Evolutionary conservation across 2,329 filamentous ascomycete genomes (phyloP).

Genomic region (Mollisia scopiformis): DNA sequence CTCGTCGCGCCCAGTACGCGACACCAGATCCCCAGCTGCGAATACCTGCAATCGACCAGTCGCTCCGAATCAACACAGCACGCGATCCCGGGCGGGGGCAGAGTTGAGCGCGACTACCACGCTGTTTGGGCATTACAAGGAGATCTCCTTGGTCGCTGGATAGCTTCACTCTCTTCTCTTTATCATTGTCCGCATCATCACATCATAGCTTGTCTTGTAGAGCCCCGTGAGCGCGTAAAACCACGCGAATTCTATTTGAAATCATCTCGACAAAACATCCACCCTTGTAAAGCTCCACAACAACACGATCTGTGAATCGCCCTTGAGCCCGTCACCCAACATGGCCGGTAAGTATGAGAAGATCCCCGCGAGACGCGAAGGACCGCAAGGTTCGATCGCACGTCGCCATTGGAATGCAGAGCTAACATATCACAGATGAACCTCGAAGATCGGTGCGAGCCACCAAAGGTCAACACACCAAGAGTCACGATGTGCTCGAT

Average conservation of each 20-base stretch:
- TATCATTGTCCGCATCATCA: conserved; percentile 15
- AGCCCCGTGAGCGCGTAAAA: conserved; percentile 37
- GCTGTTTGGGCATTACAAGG: conserved; percentile 11
- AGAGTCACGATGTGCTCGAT: conserved; percentile 80
- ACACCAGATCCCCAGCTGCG: conserved; percentile 2
- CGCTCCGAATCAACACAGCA: background rate
- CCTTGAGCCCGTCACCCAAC: conserved; percentile 20
- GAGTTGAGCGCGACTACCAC: conserved; percentile 19
- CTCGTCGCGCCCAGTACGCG: conserved; percentile 8
- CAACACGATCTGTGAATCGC: conserved; percentile 29
- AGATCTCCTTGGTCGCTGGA: conserved; percentile 18
- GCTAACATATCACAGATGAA: conserved; percentile 60
- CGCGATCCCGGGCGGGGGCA: conserved; percentile 18
- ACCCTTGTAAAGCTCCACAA: conserved; percentile 32
- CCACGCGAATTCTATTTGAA: conserved; percentile 34
- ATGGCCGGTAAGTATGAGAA: conserved; percentile 63
- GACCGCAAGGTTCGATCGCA: conserved; percentile 1
- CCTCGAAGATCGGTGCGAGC: conserved; percentile 92
- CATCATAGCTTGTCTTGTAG: conserved; percentile 37
- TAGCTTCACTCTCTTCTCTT: conserved; percentile 29
- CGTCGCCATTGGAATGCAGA: conserved; percentile 1
- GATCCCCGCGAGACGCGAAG: conserved; percentile 8
- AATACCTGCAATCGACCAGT: background rate
- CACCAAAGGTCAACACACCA: conserved; percentile 94
- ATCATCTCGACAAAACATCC: conserved; percentile 25